Evolutionary conservation across 2,329 filamentous ascomycete species (phyloP), one percentile per base, ranked within the genome.

Genomic region (Ceratocystis lukuohia): DNA sequence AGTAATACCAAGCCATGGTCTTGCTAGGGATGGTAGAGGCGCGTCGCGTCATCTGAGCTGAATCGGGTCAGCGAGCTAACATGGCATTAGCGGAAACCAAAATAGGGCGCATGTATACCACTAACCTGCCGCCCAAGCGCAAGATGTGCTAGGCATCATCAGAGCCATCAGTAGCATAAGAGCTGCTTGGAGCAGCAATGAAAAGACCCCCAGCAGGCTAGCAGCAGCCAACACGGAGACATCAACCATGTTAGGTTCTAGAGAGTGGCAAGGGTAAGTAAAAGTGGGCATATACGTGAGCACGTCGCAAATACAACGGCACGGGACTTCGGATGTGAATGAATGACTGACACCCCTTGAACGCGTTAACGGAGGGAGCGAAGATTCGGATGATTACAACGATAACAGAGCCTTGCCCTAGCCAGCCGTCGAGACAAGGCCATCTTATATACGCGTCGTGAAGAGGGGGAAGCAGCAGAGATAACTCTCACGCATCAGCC

Each of bases 1-100:
- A 0, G 82, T 82, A 17, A 85, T 76, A 17, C 50, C 50, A 12
- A n/a, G 25, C n/a, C 53, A 57, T 57, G 53, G 53, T 57, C 53
- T 57, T 57, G 25, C 30, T 33, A 17, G 53, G 25, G 4, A 33
- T 5, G 10, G 15, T 10, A 17, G 10, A 3, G 17, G 53, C n/a
- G 53, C 17, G 53, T 10, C n/a, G 53, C 6, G 28, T 10, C 15
- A 57, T 28, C 53, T 57, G 7, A 37, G 25, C 6, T 17, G 25
- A 15, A 20, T 17, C 10, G 33, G 7, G 10, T 3, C 1, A 12
- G 28, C 8, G 7, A 15, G 28, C 33, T 33, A 10, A 28, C 8
- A 30, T 17, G 12, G 10, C 33, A 37, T 57, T 17, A 37, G 53
- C 17, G 2, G n/a, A n/a, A 8, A 17, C n/a, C 6, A 20, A 22